Evolutionary conservation across 805 yeast species (phyloP).

Genomic region (Schwanniomyces occidentalis): DNA sequence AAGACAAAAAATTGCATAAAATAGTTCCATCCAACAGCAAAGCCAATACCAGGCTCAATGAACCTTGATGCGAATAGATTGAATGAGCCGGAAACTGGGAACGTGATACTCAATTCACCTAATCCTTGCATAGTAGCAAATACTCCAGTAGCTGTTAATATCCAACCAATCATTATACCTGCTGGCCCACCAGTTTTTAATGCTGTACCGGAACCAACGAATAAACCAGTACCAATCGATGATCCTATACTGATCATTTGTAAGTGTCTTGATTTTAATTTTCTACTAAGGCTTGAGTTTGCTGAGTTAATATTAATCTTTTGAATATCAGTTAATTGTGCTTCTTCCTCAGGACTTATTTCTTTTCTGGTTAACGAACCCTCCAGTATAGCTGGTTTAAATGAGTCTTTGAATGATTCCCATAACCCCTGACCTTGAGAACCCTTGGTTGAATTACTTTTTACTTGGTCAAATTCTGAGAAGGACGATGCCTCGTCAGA

Average conservation of each 20-base stretch:
- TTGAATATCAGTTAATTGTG: constrained; percentile 26
- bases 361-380: constrained; percentile 9
- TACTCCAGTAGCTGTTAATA: constrained; percentile 53
- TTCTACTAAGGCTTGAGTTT: constrained; percentile 18
- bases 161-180: constrained; percentile 56
- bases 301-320: constrained; percentile 39
- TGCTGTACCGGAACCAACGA: constrained; percentile 52
- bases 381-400: constrained; percentile 31
- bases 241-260: constrained; percentile 71
- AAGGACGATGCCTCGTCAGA: constrained; percentile 5
- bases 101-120: constrained; percentile 60
- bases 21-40: constrained; percentile 38
- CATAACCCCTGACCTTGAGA: constrained; percentile 15
- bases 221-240: constrained; percentile 67
- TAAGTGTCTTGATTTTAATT: constrained; percentile 52
- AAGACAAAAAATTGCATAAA: constrained; percentile 10
- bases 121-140: constrained; percentile 51
- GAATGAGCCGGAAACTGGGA: constrained; percentile 66
- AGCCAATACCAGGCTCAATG: constrained; percentile 62
- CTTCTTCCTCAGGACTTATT: constrained; percentile 16
- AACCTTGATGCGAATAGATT: constrained; percentile 60
- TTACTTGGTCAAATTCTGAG: constrained; percentile 9
- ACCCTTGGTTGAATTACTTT: constrained; percentile 14
- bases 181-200: constrained; percentile 65
- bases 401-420: constrained; percentile 31